These are phyloP conservation scores for Macrolepiota dolichaula DNA, from an alignment of 768 basidiomycete species.

Conservation along the genomic window DNA sequence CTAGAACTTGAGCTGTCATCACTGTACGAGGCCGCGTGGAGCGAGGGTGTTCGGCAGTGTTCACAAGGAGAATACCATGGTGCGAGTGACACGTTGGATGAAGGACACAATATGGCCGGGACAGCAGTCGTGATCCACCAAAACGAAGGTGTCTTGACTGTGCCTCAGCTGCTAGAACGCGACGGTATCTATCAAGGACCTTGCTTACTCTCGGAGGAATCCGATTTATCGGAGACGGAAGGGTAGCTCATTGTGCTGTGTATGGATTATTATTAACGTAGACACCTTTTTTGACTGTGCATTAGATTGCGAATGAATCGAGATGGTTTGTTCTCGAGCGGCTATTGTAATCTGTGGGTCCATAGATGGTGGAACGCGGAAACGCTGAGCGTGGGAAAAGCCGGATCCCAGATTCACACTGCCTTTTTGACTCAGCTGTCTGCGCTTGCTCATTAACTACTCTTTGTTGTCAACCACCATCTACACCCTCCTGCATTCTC, in stretches of 20 bases:
- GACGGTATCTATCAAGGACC: slow-evolving; percentile 31
- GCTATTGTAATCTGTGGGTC: neutral
- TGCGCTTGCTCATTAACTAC: slow-evolving; percentile 21
- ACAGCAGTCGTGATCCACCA: neutral
- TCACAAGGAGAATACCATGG: neutral
- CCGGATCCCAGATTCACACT: slow-evolving; percentile 13
- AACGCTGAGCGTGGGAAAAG: slow-evolving; percentile 21
- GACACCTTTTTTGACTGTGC: neutral
- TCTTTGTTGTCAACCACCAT: slow-evolving; percentile 11
- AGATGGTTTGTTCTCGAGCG: neutral
- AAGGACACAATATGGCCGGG: neutral
- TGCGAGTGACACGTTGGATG: neutral
- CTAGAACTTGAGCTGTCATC: neutral
- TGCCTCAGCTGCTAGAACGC: slow-evolving; percentile 23
- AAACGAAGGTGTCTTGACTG: slow-evolving; percentile 9
- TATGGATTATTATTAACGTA: neutral
- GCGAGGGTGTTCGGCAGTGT: neutral
- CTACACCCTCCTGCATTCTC: neutral
- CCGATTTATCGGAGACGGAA: slow-evolving; percentile 20
- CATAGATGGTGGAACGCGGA: neutral
- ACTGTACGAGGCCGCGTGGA: neutral
- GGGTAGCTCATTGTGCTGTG: neutral
- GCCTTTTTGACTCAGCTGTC: slow-evolving; percentile 30
- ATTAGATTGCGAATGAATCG: neutral
- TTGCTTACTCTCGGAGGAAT: slow-evolving; percentile 21